Percentiles rank a stretch among this genome's conserved stretches.
phyloP scores from a whole-genome alignment of 2,329 filamentous ascomycete genomes.

The Nannizziopsis arthrosporioides region DNA sequence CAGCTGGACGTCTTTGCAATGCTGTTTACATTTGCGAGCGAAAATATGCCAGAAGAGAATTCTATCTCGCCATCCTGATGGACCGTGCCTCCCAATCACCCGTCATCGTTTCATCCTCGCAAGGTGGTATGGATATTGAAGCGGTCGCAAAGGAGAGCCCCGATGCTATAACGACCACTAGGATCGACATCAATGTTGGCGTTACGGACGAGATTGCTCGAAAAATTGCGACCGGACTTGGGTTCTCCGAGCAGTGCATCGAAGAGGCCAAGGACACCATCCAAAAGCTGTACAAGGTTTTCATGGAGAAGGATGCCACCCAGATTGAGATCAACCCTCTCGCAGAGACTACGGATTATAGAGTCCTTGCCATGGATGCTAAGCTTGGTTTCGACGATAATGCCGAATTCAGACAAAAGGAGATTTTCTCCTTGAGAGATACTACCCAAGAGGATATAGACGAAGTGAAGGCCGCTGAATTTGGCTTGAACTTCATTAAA shows the following conservation, averaged over 20 bases:
- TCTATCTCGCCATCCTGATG: conserved; percentile 98
- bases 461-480: conserved; percentile 92
- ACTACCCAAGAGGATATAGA: conserved; percentile 91
- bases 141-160: conserved; percentile 95
- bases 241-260: conserved; percentile 96
- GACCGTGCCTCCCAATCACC: conserved; percentile 82
- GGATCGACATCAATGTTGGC: conserved; percentile 84
- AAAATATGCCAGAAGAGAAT: conserved; percentile 97
- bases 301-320: conserved; percentile 94
- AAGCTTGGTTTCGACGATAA: conserved; percentile 99
- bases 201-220: conserved; percentile 92
- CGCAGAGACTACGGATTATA: conserved; percentile 93
- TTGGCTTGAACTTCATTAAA: conserved; percentile 98
- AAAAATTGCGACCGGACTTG: conserved; percentile 79
- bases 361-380: conserved; percentile 98
- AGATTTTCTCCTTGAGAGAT: conserved; percentile 88
- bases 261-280: conserved; percentile 92
- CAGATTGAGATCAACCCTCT: conserved; percentile 99
- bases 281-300: conserved; percentile 98
- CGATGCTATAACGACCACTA: conserved; percentile 86
- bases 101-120: conserved; percentile 93
- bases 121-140: conserved; percentile 99
- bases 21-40: conserved; percentile 98
- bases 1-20: conserved; percentile 85
- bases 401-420: conserved; percentile 95